These are phyloP conservation scores for Rhizophagus sp. DNA, from an alignment of 192 early-diverging fungal genomes.

Conservation along the genomic window DNA sequence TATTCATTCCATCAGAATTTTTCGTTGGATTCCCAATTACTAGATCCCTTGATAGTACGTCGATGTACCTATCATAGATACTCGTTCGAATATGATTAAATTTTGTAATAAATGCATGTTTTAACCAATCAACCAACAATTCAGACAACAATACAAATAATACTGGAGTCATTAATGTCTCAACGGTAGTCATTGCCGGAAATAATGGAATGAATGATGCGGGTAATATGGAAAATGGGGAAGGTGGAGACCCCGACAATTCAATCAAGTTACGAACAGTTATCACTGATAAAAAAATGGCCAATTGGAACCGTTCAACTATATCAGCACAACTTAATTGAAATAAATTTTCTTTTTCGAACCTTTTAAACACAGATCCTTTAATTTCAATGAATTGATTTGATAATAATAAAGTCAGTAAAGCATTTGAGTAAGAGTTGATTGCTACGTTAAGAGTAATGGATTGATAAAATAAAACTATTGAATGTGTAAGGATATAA, in stretches of 20 bases:
- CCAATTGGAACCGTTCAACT: slow-evolving; percentile 93
- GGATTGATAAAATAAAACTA: slow-evolving; percentile 93
- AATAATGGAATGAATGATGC: slow-evolving; percentile 64
- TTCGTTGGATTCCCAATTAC: slow-evolving; percentile 55
- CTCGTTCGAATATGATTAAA: slow-evolving; percentile 91
- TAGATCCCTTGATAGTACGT: slow-evolving; percentile 87
- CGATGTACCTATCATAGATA: slow-evolving; percentile 84
- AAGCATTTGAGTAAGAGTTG: slow-evolving; percentile 93
- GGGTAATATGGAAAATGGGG: slow-evolving; percentile 60
- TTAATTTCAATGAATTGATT: slow-evolving; percentile 99
- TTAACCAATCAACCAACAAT: slow-evolving; percentile 94
- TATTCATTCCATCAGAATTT: background rate
- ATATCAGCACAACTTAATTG: slow-evolving; percentile 94
- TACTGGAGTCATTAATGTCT: slow-evolving; percentile 76
- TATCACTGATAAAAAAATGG: slow-evolving; percentile 86
- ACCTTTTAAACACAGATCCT: slow-evolving; percentile 93
- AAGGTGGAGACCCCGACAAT: slow-evolving; percentile 67
- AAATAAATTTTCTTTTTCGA: slow-evolving; percentile 96
- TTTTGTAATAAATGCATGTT: slow-evolving; percentile 98
- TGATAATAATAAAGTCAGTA: slow-evolving; percentile 89
- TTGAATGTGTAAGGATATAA: slow-evolving; percentile 88
- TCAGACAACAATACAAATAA: slow-evolving; percentile 88
- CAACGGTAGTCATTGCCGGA: slow-evolving; percentile 63
- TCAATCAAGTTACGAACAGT: slow-evolving; percentile 89
- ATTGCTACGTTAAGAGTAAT: slow-evolving; percentile 96